Evolutionary conservation across 1,284 basidiomycete genomes (phyloP).

Genomic region (Taiwanofungus camphoratus): DNA sequence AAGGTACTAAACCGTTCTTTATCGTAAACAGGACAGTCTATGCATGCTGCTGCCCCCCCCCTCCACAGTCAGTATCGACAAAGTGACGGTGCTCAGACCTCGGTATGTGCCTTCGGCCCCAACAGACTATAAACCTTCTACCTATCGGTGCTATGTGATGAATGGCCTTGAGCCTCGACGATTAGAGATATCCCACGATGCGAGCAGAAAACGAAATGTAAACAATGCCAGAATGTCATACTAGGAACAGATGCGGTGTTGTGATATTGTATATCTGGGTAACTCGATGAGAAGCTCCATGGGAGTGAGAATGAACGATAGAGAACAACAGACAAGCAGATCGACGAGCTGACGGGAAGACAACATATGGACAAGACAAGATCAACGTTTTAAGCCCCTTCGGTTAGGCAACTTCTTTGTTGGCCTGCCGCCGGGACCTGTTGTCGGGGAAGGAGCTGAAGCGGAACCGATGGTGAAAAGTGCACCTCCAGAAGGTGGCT

Average conservation of each 20-base stretch:
- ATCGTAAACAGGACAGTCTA: too few relatives aligned
- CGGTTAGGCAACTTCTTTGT: constrained; percentile 31
- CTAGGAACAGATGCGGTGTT: neutral
- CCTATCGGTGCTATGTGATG: constrained; percentile 15
- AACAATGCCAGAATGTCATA: constrained; percentile 8
- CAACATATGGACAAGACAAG: too few relatives aligned
- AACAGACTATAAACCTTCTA: too few relatives aligned
- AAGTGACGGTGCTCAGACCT: too few relatives aligned
- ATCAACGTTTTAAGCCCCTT: constrained; percentile 24
- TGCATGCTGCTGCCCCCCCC: too few relatives aligned
- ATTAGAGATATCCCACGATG: constrained; percentile 12
- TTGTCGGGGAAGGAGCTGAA: constrained; percentile 18
- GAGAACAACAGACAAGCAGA: constrained; percentile 1
- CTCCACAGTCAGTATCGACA: too few relatives aligned
- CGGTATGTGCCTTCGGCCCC: too few relatives aligned
- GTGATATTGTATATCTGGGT: neutral
- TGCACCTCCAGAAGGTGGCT: constrained; percentile 19
- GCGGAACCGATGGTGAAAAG: constrained; percentile 31
- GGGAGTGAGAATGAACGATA: neutral
- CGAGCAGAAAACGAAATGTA: constrained; percentile 14
- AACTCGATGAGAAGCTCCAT: neutral
- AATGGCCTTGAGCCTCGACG: constrained; percentile 25
- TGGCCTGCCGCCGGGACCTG: constrained; percentile 15
- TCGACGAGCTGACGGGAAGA: too few relatives aligned
- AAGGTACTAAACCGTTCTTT: too few relatives aligned